Conservation (phyloP, 768 basidiomycete genomes). For the Lepiota brunneoincarnata region DNA sequence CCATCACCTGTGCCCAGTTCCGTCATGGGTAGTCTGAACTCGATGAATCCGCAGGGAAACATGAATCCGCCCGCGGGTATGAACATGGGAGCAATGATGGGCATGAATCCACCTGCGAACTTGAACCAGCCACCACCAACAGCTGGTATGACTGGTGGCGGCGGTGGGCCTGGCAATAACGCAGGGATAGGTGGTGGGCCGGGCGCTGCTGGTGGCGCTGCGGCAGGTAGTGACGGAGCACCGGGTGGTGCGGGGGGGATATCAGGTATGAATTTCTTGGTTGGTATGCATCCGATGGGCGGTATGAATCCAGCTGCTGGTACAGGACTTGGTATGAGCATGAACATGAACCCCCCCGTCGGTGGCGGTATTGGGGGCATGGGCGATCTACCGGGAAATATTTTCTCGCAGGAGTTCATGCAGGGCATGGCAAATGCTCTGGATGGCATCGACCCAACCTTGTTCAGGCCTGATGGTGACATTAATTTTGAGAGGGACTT, state of each 20-base stretch:
- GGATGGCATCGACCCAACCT: constrained; percentile 28
- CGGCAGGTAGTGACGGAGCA: background rate
- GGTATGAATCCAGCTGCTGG: constrained; percentile 10
- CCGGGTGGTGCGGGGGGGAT: constrained; percentile 1
- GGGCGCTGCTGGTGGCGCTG: background rate
- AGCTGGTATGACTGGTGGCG: background rate
- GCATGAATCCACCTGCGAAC: constrained; percentile 7
- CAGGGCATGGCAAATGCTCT: constrained; percentile 14
- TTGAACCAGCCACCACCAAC: constrained; percentile 1
- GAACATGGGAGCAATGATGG: constrained; percentile 9
- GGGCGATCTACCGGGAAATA: constrained; percentile 2
- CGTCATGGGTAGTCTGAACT: constrained; percentile 7
- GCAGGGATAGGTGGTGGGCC: background rate
- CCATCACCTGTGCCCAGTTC: constrained; percentile 8
- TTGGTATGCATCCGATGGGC: constrained; percentile 12
- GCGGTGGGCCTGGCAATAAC: background rate
- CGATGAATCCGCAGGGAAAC: constrained; percentile 1
- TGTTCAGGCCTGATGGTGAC: constrained; percentile 38
- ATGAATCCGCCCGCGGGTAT: constrained; percentile 5
- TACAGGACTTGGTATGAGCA: constrained; percentile 11
- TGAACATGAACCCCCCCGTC: constrained; percentile 9
- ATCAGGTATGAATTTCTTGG: constrained; percentile 14
- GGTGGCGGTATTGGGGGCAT: constrained; percentile 10
- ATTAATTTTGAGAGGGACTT: constrained; percentile 74
- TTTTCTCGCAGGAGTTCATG: constrained; percentile 13